Base-by-base conservation (phyloP, 139 green algal species). In the Ettlia oleoabundans region DNA sequence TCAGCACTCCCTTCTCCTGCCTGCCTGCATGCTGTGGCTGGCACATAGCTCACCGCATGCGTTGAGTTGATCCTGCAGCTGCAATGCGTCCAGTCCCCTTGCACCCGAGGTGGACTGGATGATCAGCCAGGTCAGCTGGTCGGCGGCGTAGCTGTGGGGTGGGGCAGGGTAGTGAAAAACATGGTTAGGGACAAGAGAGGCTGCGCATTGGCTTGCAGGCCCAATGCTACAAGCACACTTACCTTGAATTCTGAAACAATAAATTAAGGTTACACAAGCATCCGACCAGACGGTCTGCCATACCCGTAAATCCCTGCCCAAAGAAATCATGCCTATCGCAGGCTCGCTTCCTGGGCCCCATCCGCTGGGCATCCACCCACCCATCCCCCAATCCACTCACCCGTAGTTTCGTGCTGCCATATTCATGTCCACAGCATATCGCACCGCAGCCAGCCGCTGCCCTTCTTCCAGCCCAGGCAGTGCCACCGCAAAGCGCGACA, bases 71-170 rank as follows among this genome's bases (percentile, higher is more conserved):
- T 86, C 72, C 51, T 82, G 75, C 42, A 86, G 81, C 8, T 47
- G 51, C 38, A 37, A 43, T 26, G 81, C 41, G 2, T 73, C 38
- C 62, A 86, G 75, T 6, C 52, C 58, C 10, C 21, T 8, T 18
- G n/a, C 69, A 37, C 58, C 65, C 5, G 66, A 72, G n/a, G 81
- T 78, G 71, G 71, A 51, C 65, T 81, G 55, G 52, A 80, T 43
- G 40, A 88, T 62, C 47, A 88, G 66, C 84, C 78, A 84, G 3
- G 78, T 67, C 72, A 86, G 78, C 63, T 84, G 78, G 62, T 82
- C 78, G 13, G 55, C 80, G 33, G 84, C 78, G 52, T 83, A 85
- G 7, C 79, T 84, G 79, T 53, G 76, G 19, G 61, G 38, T 24
- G n/a, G 61, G 22, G 61, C 8, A 69, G 53, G 35, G 24, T 7